A percentile compares a stretch with the other conserved stretches of the same genome.
phyloP scores from a whole-genome alignment of 176 grass and related monocot species.

The Aegilops speltoides region DNA sequence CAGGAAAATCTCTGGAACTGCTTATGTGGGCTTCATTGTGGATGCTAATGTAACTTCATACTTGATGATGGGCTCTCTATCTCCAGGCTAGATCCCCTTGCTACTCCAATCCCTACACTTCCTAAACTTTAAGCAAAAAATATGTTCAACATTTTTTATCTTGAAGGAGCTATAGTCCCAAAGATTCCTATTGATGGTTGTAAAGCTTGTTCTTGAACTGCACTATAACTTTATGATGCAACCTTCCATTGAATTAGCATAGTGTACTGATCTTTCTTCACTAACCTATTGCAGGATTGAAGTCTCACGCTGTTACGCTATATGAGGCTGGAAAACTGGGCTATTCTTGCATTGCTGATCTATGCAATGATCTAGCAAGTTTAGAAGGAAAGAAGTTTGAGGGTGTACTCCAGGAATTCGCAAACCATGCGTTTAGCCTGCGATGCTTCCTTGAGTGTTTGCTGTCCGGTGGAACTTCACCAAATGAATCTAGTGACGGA shows the following conservation, averaged over 20 bases:
- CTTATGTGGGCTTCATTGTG: constrained; percentile 90
- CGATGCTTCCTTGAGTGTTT: constrained; percentile 85
- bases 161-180: neutral
- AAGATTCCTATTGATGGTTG: neutral
- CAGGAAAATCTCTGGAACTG: constrained; percentile 42
- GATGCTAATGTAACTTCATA: constrained; percentile 99
- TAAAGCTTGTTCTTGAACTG: constrained; percentile 1
- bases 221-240: constrained; percentile 1
- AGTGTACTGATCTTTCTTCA: constrained; percentile 4
- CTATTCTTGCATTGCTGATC: constrained; percentile 76
- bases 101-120: neutral
- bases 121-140: neutral
- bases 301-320: constrained; percentile 86
- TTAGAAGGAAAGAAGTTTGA: constrained; percentile 92
- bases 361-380: constrained; percentile 81
- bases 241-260: neutral
- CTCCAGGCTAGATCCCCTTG: constrained; percentile 63
- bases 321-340: constrained; percentile 96
- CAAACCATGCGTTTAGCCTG: constrained; percentile 94
- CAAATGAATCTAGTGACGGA: constrained; percentile 30
- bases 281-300: constrained; percentile 68
- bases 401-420: constrained; percentile 92
- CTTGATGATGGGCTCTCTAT: constrained; percentile 97
- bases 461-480: constrained; percentile 63
- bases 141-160: neutral